These are phyloP conservation scores for Geotrichum carabidarum DNA, from an alignment of 1,139 yeast genomes.

Conservation along the genomic window DNA sequence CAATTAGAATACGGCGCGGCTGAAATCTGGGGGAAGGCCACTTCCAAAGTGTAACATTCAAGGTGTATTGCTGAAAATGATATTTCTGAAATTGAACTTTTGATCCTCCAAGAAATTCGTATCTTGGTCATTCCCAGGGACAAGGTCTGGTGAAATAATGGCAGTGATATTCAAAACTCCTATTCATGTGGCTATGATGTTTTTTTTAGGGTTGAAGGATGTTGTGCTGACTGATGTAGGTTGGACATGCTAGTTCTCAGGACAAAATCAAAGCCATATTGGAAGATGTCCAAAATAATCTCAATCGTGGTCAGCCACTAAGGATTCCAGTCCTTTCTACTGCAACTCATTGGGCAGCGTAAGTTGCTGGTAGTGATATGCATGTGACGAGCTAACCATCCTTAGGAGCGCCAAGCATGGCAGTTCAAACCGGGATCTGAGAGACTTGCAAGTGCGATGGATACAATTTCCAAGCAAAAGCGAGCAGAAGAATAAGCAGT, in stretches of 20 bases:
- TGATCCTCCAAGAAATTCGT: no score
- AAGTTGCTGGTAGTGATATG: no score
- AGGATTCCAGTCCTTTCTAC: neutral
- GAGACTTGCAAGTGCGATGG: neutral
- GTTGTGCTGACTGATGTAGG: constrained; percentile 1
- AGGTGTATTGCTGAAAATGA: no score
- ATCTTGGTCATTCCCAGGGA: no score
- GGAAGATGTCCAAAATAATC: neutral
- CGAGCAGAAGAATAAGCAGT: constrained; percentile 5
- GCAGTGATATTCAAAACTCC: neutral
- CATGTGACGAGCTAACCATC: no score
- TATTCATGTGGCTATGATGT: neutral
- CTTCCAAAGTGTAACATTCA: no score
- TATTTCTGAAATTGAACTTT: no score
- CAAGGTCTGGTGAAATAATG: neutral
- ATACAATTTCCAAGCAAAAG: constrained; percentile 2
- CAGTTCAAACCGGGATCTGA: neutral
- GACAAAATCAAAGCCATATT: constrained; percentile 8
- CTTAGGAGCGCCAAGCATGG: no score
- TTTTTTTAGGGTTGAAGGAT: neutral
- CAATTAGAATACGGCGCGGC: neutral
- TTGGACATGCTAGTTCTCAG: neutral
- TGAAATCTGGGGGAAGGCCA: neutral
- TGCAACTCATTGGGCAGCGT: neutral
- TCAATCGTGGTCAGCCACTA: neutral